These are phyloP conservation scores for Lophium mytilinum DNA, from an alignment of 495 filamentous ascomycete genomes.

Conservation along the genomic window DNA sequence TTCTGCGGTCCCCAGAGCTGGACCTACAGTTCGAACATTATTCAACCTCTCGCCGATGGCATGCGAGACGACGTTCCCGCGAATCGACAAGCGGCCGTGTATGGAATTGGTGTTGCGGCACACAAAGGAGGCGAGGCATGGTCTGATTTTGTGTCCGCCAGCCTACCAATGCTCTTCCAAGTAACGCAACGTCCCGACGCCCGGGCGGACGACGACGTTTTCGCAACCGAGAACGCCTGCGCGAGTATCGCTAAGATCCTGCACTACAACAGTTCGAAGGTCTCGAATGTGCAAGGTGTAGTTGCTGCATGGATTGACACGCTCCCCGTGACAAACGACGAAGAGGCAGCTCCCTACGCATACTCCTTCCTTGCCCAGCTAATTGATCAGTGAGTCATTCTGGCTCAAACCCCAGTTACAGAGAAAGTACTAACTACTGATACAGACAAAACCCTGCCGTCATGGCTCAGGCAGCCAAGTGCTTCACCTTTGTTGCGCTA, in stretches of 20 bases:
- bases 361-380: constrained; percentile 86
- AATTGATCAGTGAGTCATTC: constrained; percentile 87
- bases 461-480: constrained; percentile 58
- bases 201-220: constrained; percentile 86
- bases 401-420: background rate
- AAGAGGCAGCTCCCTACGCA: constrained; percentile 94
- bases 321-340: constrained; percentile 86
- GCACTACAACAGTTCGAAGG: constrained; percentile 71
- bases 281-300: constrained; percentile 63
- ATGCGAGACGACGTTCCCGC: constrained; percentile 79
- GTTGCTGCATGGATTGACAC: constrained; percentile 78
- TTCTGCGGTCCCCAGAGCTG: constrained; percentile 84
- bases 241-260: constrained; percentile 95
- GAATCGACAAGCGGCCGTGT: constrained; percentile 92
- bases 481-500: constrained; percentile 74
- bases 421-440: constrained; percentile 2
- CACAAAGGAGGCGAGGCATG: constrained; percentile 81
- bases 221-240: constrained; percentile 95
- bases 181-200: constrained; percentile 71
- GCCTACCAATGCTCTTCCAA: constrained; percentile 73
- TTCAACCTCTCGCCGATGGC: constrained; percentile 73
- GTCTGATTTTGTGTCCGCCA: constrained; percentile 72
- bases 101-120: constrained; percentile 92
- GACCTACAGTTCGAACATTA: constrained; percentile 74
- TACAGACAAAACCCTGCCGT: constrained; percentile 81